Percentiles rank a stretch among this genome's conserved stretches.
phyloP scores from a whole-genome alignment of 202 grass and related monocot species.

The Digitaria exilis region DNA sequence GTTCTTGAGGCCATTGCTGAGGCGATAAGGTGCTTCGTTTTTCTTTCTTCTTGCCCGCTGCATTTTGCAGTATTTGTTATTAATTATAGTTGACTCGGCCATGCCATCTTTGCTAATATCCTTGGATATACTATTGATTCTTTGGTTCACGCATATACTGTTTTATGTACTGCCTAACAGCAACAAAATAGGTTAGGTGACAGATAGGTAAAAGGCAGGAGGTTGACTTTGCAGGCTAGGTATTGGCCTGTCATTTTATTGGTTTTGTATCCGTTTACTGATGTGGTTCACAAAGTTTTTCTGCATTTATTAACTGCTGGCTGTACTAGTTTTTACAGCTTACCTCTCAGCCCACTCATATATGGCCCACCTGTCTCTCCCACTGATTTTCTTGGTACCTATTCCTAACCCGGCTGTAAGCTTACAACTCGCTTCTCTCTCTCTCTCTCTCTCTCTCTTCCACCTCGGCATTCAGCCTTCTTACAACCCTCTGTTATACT shows the following conservation, averaged over 20 bases:
- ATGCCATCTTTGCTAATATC: neutral
- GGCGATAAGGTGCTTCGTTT: neutral
- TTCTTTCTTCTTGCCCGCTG: too few relatives aligned
- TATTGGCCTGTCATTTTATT: neutral
- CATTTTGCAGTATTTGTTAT: neutral
- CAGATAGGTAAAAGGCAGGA: neutral
- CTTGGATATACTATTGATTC: neutral
- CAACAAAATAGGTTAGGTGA: neutral
- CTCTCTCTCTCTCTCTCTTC: too few relatives aligned
- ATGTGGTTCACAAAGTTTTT: neutral
- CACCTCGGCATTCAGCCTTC: too few relatives aligned
- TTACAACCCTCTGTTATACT: too few relatives aligned
- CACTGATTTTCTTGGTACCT: too few relatives aligned
- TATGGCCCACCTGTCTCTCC: too few relatives aligned
- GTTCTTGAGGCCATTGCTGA: neutral
- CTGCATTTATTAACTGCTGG: slow-evolving; percentile 29
- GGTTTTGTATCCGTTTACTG: neutral
- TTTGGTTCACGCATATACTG: neutral
- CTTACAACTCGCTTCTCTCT: too few relatives aligned
- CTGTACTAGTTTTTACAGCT: too few relatives aligned
- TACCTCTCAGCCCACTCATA: too few relatives aligned
- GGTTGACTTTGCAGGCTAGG: neutral
- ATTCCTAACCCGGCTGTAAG: too few relatives aligned
- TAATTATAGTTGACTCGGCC: neutral
- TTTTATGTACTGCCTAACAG: neutral